Base-by-base conservation (phyloP, 305 asterid species). In the Fraxinus albicans region DNA sequence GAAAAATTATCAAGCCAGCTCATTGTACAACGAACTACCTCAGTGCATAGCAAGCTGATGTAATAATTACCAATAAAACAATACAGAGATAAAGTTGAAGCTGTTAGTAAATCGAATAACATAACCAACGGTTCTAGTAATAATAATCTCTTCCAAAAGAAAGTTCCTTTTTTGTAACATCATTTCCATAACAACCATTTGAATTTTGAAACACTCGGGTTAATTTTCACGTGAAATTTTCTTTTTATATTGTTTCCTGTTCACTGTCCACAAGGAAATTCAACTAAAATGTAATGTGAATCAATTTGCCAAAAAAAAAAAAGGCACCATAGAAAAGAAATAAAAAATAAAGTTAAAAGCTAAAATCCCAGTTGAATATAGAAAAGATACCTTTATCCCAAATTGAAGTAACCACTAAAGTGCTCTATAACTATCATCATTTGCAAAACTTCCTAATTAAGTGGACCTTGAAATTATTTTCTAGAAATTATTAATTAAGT, bases 321-420 rank as follows among this genome's bases (percentile, higher is more conserved):
- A 3, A 9, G 21, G 29, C 12, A 53, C 12, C 3, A n/a, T 0
- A 6, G 21, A n/a, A 55, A 55, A n/a, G 23, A n/a, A 17, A 17
- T 15, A 1, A 53, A 53, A n/a, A 17, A 15, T 40, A 21, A 78
- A 76, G 65, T 72, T 79, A 76, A 58, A 86, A 85, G 84, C 69
- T 42, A 84, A 83, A 83, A 79, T 29, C 84, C 69, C 73, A 42
- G 55, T 70, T 75, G 77, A 73, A 82, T 15, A 38, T 34, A 67
- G 79, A 85, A 84, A 75, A 27, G 86, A 81, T 77, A 82, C 82
- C 81, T 86, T 84, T 79, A 76, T 79, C 83, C 74, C 79, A 47
- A 1, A 44, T 40, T 42, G 78, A 85, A 87, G 92, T 86, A 72
- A 85, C 29, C 15, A 60, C 0, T 60, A 21, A 60, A 60, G 87